Conservation (phyloP, 306 rosid species). For the Gynostemma pentaphyllum region DNA sequence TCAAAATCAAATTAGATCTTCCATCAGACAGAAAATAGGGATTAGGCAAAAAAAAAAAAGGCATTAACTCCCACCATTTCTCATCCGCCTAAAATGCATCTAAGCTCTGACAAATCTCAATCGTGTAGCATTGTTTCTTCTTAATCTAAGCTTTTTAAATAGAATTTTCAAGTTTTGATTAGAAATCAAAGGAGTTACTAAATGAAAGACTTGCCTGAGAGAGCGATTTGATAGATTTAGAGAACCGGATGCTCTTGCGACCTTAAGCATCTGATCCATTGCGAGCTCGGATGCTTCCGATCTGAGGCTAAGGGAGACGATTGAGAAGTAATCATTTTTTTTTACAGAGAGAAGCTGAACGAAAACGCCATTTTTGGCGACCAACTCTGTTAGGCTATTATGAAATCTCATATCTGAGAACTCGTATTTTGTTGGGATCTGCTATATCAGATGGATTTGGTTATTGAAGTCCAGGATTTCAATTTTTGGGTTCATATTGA, state of each 20-base stretch:
- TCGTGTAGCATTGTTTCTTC: conserved; percentile 16
- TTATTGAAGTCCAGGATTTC: no score
- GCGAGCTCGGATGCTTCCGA: not conserved
- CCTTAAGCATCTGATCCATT: conserved; percentile 79
- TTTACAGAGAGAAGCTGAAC: not conserved
- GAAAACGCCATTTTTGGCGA: not conserved
- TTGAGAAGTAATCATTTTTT: not conserved
- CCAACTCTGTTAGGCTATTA: not conserved
- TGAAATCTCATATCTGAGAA: no score
- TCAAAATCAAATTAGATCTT: not conserved
- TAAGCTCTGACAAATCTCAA: conserved; percentile 60
- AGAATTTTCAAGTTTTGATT: not conserved
- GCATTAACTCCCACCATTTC: conserved; percentile 99
- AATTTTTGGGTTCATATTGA: no score
- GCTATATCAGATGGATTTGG: no score
- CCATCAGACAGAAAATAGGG: not conserved
- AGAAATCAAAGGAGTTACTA: not conserved
- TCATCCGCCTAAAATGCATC: conserved; percentile 53
- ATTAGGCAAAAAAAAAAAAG: not conserved
- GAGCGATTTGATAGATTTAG: conserved; percentile 94
- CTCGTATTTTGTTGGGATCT: no score
- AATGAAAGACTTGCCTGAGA: conserved; percentile 34
- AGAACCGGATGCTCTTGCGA: conserved; percentile 85
- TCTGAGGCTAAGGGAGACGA: not conserved
- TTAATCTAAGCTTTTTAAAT: not conserved